phyloP scores from a whole-genome alignment of 208 protist genomes.

The Herpetomonas samuelpessoai region DNA sequence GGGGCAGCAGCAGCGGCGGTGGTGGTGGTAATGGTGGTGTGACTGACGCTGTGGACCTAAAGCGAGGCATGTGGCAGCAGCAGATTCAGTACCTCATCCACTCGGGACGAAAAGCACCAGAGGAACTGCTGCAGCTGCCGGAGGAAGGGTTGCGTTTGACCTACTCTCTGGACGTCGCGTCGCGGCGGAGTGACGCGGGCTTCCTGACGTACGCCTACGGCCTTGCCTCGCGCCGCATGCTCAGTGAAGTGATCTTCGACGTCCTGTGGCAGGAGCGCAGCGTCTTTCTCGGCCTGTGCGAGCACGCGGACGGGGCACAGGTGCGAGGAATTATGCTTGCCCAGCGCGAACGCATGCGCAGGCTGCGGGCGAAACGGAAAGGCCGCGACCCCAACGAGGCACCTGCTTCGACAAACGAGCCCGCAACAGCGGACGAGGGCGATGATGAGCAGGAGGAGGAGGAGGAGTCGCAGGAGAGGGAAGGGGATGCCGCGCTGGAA shows the following conservation, averaged over 20 bases:
- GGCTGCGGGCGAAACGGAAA: neutral
- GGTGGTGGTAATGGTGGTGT: neutral
- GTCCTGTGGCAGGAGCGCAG: slow-evolving; percentile 45
- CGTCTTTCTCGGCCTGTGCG: slow-evolving; percentile 52
- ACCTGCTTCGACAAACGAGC: neutral
- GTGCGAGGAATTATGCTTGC: neutral
- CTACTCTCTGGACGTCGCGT: slow-evolving; percentile 65
- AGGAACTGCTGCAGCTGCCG: slow-evolving; percentile 17
- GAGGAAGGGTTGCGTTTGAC: slow-evolving; percentile 41
- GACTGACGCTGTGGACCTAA: neutral
- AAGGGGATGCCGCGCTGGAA: neutral
- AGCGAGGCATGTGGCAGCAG: slow-evolving; percentile 1
- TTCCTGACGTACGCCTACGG: slow-evolving; percentile 70
- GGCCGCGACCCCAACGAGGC: neutral
- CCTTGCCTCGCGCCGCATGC: slow-evolving; percentile 28
- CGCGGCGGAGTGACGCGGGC: slow-evolving; percentile 35
- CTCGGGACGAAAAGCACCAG: neutral
- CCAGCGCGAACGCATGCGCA: slow-evolving; percentile 2
- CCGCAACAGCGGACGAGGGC: neutral
- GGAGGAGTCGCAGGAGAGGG: neutral
- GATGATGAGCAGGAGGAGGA: neutral
- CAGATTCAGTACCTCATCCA: slow-evolving; percentile 6
- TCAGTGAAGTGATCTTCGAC: slow-evolving; percentile 55
- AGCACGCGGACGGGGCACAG: slow-evolving; percentile 30
- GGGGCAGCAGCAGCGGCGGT: neutral